Evolutionary conservation across 2,329 filamentous ascomycete genomes (phyloP).

Genomic region (Aspergillus flavus): DNA sequence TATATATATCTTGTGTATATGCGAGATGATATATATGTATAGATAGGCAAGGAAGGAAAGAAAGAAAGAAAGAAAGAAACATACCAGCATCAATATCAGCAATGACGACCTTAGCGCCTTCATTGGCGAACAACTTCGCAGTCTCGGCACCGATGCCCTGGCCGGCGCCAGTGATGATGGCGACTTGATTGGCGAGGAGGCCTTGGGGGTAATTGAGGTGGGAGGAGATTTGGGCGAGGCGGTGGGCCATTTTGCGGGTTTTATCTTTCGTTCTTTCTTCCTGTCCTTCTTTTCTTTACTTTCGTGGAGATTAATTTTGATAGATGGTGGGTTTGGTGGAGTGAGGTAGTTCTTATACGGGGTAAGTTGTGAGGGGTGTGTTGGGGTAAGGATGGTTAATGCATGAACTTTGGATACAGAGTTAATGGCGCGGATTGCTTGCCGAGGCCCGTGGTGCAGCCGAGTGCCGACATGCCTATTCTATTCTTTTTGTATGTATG

Average conservation of each 20-base stretch:
- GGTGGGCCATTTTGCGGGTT: constrained; percentile 46
- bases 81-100: constrained; percentile 77
- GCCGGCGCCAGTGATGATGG: constrained; percentile 84
- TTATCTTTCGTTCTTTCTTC: neutral
- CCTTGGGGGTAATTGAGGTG: constrained; percentile 84
- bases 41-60: constrained; percentile 3
- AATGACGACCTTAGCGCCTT: constrained; percentile 82
- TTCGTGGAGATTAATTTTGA: neutral
- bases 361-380: neutral
- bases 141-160: constrained; percentile 88
- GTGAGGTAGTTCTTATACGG: neutral
- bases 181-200: constrained; percentile 75
- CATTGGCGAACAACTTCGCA: constrained; percentile 79
- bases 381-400: constrained; percentile 3
- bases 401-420: neutral
- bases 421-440: neutral
- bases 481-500: neutral
- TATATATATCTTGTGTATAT: neutral
- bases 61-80: constrained; percentile 25
- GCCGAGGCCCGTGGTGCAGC: constrained; percentile 13
- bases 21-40: neutral
- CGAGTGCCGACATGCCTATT: constrained; percentile 5
- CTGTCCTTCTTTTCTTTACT: neutral
- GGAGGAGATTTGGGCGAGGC: constrained; percentile 70
- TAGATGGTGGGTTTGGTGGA: neutral